Base-by-base conservation (phyloP, 148 eudicot species). In the Rhododendron ovatum region DNA sequence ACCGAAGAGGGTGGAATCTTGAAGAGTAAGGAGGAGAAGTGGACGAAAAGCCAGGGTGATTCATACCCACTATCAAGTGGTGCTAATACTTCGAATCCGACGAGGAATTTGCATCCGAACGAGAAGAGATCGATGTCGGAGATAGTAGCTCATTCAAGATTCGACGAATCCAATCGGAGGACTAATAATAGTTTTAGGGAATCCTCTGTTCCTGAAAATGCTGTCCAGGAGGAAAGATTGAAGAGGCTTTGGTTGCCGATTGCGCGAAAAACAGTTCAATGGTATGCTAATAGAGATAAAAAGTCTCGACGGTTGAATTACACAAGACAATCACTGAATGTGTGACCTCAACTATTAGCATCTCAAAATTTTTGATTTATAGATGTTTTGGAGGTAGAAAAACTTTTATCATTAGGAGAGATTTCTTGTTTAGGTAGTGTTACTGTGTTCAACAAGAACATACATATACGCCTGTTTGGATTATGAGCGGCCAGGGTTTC, bases 261-360 rank as follows among this genome's bases (percentile, higher is more conserved):
- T 33, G 76, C 0, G 76, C 76, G 20, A 33, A 71, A 71, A 33
- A 71, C 76, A 33, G 89, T 86, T 76, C 69, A 90, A 88, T 92
- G 98, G 96, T 94, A 92, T 91, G 96, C 93, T 11, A 90, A 88
- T 80, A 91, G 92, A 91, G 95, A 93, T 71, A 89, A 83, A 61
- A 80, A 82, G 14, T 55, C 85, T 14, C 87, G 57, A 22, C 53
- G 53, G 45, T 35, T 48, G 13, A 17, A 81, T 15, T 84, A 84
- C 73, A 86, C 88, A 89, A 83, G 79, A 82, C 86, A 88, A 84
- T 77, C 81, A 75, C 53, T 79, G 33, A 80, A 89, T 85, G 92
- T 90, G 59, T 92, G 85, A 84, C 55, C 22, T 59, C 65, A 65
- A 65, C 12, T 26, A n/a, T 65, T 92, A 87, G 80, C 2, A 55